These are phyloP conservation scores for Arctium minus DNA, from an alignment of 129 eudicot species.

Conservation along the genomic window DNA sequence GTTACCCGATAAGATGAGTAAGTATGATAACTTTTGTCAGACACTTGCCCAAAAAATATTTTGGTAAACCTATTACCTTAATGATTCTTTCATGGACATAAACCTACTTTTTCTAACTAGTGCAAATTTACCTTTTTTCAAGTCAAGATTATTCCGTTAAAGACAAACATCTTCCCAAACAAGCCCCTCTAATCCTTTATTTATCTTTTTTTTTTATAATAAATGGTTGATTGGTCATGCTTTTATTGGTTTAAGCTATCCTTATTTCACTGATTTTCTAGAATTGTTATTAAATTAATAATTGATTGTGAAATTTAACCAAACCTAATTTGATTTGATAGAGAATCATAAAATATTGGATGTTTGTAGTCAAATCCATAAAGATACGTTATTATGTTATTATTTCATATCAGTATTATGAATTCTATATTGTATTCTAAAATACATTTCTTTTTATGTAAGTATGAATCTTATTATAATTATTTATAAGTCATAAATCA, in stretches of 20 bases:
- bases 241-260: conserved; percentile 15
- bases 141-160: conserved; percentile 32
- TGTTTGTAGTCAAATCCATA: neutral
- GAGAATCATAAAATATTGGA: neutral
- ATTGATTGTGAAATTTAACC: neutral
- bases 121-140: neutral
- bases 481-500: neutral
- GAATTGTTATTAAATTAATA: neutral
- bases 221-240: conserved; percentile 16
- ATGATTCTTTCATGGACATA: neutral
- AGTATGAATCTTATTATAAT: no score
- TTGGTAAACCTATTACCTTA: no score
- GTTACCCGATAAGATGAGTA: no score
- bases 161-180: conserved; percentile 21
- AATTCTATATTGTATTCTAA: no score
- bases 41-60: no score
- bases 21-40: no score
- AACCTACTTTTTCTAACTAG: neutral
- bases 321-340: conserved; percentile 3
- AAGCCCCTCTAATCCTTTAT: conserved; percentile 4
- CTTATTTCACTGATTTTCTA: conserved; percentile 5
- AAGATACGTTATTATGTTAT: neutral
- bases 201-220: neutral
- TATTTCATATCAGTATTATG: neutral
- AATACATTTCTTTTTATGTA: no score